phyloP scores from a whole-genome alignment of 2,329 filamentous ascomycete species.

The Ascochyta koolunga region DNA sequence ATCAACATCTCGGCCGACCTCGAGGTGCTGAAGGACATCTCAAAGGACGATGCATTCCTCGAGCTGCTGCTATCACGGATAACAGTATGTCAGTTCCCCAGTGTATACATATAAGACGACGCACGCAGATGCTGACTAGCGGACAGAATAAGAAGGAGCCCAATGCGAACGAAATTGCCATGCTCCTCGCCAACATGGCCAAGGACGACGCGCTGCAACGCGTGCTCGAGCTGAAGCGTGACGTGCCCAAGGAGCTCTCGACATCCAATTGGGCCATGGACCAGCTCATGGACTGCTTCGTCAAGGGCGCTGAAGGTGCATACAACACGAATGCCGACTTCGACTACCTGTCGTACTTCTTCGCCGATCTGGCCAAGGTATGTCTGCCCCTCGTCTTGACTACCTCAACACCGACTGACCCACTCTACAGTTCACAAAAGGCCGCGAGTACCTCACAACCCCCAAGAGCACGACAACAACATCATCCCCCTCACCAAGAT shows the following conservation, averaged over 20 bases:
- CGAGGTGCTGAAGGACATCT: conserved; percentile 74
- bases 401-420: not conserved
- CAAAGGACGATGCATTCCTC: conserved; percentile 80
- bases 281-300: conserved; percentile 93
- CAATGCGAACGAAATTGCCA: conserved; percentile 83
- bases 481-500: conserved; percentile 91
- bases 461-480: conserved; percentile 75
- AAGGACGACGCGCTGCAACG: conserved; percentile 77
- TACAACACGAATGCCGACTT: conserved; percentile 88
- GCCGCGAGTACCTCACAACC: conserved; percentile 76
- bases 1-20: conserved; percentile 82
- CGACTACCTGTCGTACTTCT: conserved; percentile 92
- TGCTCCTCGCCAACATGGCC: conserved; percentile 90
- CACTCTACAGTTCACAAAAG: conserved; percentile 69
- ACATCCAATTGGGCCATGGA: conserved; percentile 79
- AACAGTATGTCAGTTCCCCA: conserved; percentile 68
- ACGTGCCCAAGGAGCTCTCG: conserved; percentile 71
- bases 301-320: conserved; percentile 81
- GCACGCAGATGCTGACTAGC: conserved; percentile 8
- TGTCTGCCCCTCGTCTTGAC: not conserved
- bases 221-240: conserved; percentile 71
- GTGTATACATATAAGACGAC: not conserved
- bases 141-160: conserved; percentile 73
- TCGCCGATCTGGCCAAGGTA: conserved; percentile 82
- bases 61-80: conserved; percentile 74